These are phyloP conservation scores for Hemileccinum rubropunctum DNA, from an alignment of 768 basidiomycete genomes.

Conservation along the genomic window DNA sequence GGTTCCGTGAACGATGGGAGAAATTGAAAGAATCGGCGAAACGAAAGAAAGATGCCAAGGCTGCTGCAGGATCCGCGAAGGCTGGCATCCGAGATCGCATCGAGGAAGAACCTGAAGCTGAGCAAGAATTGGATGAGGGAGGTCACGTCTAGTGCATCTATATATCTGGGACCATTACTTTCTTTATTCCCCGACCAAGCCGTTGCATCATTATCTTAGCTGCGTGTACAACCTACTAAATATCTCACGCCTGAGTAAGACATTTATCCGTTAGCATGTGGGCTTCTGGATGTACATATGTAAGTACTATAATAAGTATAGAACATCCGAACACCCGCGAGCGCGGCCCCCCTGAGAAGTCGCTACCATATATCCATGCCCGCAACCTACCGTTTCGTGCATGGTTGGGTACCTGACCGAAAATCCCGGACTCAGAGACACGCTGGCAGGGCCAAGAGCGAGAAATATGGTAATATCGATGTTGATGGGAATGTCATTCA, in stretches of 20 bases:
- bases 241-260: not conserved
- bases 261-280: not conserved
- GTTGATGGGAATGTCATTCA: not conserved
- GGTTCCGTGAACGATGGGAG: conserved; percentile 86
- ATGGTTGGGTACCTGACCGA: not conserved
- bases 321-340: too few species aligned
- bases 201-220: conserved; percentile 12
- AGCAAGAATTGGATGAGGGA: conserved; percentile 51
- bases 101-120: conserved; percentile 61
- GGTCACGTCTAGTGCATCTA: not conserved
- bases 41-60: conserved; percentile 76
- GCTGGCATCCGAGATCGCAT: conserved; percentile 62
- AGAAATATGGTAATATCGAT: not conserved
- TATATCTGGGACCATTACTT: not conserved
- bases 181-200: conserved; percentile 4
- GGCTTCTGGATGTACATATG: too few species aligned
- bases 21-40: conserved; percentile 87
- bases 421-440: not conserved
- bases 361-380: too few species aligned
- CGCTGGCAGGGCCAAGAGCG: not conserved
- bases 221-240: conserved; percentile 8
- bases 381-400: too few species aligned
- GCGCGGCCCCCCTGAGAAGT: too few species aligned
- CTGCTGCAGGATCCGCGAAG: conserved; percentile 44
- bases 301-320: too few species aligned